Conservation (phyloP, 2,329 filamentous ascomycete species). For the Fusarium lyarnte region DNA sequence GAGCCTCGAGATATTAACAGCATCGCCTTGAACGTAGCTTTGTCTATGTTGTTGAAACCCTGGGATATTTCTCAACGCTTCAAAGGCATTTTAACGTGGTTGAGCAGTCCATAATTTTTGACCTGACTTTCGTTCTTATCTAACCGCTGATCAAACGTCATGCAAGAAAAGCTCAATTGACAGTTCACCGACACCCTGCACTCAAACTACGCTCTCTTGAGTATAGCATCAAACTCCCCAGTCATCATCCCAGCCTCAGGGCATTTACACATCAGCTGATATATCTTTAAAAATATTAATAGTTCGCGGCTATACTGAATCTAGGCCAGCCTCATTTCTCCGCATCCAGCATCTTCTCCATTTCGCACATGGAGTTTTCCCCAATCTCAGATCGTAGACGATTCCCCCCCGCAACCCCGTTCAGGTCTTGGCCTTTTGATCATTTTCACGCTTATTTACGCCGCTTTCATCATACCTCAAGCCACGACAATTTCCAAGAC, state of each 20-base stretch:
- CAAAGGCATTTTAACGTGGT: rapidly evolving
- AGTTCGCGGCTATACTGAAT: not conserved
- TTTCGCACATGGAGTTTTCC: not conserved
- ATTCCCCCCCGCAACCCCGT: not conserved
- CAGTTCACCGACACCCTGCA: not conserved
- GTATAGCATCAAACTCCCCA: not conserved
- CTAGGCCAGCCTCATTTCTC: not conserved
- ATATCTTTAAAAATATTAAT: not conserved
- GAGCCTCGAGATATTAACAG: not conserved
- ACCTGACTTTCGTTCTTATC: not conserved
- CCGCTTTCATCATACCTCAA: slow-evolving; percentile 10
- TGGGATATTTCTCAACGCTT: rapidly evolving
- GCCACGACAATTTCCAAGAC: not conserved
- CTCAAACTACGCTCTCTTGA: not conserved
- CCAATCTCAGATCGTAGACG: not conserved
- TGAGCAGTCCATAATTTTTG: rapidly evolving
- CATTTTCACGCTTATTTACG: not conserved
- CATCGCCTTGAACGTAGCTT: too few relatives aligned
- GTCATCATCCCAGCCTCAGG: not conserved
- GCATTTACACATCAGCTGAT: not conserved
- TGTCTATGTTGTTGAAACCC: rapidly evolving
- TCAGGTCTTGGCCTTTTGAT: not conserved
- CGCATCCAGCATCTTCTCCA: not conserved
- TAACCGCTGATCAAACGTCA: not conserved
- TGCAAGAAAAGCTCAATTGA: not conserved